Evolutionary conservation across 805 yeast species (phyloP), one percentile per base, ranked within the genome.

Genomic region (Barnettozyma vustinii): DNA sequence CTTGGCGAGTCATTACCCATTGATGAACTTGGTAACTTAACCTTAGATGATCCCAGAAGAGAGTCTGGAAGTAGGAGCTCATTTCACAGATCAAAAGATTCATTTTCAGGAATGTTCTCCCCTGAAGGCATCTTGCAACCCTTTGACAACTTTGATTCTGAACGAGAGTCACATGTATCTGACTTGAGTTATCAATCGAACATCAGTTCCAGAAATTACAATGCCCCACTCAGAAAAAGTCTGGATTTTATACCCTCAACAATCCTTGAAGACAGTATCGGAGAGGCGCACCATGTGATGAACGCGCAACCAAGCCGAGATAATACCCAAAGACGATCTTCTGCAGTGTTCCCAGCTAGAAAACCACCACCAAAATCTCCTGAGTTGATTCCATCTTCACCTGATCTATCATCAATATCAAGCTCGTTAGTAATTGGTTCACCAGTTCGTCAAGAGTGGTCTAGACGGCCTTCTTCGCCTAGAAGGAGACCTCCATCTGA

Each of bases 331-430:
- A 27, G 19, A 40, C 13, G 20, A 9, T 15, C 21, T 27, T 13
- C 39, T 7, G 18, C 21, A 13, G 37, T 45, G 4, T 19, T 35
- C 12, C 52, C 50, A 27, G 19, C 21, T 8, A 48, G 63, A 27
- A 60, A 60, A 37, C 60, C 64, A 21, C 64, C 64, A 20, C 64
- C 62, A 26, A 40, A 13, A 2, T 51, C 61, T 0, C 62, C 62
- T n/a, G 25, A 37, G 3, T 8, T 40, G 21, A 32, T 9, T 5
- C 44, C 39, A 6, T 21, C 42, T 9, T 43, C 47, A 18, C 35
- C 44, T 12, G 40, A 25, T 15, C 21, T 37, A 40, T 21, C 44
- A 10, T 37, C 40, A 19, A 12, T 32, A 3, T 32, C 30, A 25
- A 25, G 32, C 13, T 37, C 18, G n/a, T 26, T 30, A 19, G 13